Base-by-base conservation (phyloP, 2,329 filamentous ascomycete genomes). In the Fusarium haematococcum region DNA sequence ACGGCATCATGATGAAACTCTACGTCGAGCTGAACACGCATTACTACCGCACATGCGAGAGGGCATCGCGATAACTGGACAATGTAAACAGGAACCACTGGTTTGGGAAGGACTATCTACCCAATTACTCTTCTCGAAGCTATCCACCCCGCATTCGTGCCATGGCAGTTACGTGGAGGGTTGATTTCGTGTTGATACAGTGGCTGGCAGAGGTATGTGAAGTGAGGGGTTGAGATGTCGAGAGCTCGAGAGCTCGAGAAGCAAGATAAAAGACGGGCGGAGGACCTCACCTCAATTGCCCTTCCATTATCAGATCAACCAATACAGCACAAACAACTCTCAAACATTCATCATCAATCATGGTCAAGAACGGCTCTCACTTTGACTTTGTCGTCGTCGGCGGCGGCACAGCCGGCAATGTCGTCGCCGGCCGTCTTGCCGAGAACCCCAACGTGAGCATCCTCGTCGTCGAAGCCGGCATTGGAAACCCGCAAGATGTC, bases 401-500 rank as follows among this genome's bases (percentile, higher is more conserved):
- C 70, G 66, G 82, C 30, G 82, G 82, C 14, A 81, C 81, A 8
- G 80, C 81, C 5, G 81, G 82, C 35, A 80, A 81, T 48, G 78
- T 79, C 10, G 78, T 83, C 13, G 82, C 82, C 3, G 80, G 79
- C 9, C 80, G 81, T 13, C 79, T 83, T 0, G 81, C 80, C 23
- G 81, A 83, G 65, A 79, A 81, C 66, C 77, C 78, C 25, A 74
- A 77, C 10, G 86, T 87, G 35, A 80, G 78, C 18, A 74, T 88
- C 48, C 81, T 88, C 6, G 76, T 88, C 25, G 80, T 88, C 61
- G 86, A 88, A 74, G 86, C 86, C 14, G 86, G 86, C 18, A 80
- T 81, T 18, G 81, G 83, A 69, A 87, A 89, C 75, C 83, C 89
- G 0, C 78, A 84, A 9, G 82, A 88, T 5, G 81, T 88, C 43